Conservation (phyloP, 2,329 filamentous ascomycete species). For the Coniochaeta sp. region DNA sequence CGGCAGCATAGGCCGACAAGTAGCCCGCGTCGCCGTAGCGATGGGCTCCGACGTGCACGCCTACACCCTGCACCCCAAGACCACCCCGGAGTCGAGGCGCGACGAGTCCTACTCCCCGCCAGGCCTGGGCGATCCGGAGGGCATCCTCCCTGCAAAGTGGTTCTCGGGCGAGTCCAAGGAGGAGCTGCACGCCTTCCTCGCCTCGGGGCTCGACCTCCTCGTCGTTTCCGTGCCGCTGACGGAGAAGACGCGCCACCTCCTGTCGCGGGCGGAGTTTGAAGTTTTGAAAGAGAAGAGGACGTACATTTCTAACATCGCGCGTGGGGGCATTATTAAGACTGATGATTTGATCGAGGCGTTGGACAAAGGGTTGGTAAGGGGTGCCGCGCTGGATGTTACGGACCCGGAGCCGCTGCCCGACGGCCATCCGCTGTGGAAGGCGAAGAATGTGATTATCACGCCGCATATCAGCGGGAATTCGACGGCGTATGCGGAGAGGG, state of each 20-base stretch:
- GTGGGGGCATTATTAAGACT: slow-evolving; percentile 45
- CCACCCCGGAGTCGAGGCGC: slow-evolving; percentile 54
- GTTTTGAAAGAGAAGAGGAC: slow-evolving; percentile 40
- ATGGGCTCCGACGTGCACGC: slow-evolving; percentile 68
- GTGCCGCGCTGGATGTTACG: slow-evolving; percentile 71
- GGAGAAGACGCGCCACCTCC: slow-evolving; percentile 35
- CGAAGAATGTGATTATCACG: slow-evolving; percentile 60
- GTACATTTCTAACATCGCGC: slow-evolving; percentile 65
- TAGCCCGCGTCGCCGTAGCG: slow-evolving; percentile 50
- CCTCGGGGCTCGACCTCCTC: slow-evolving; percentile 43
- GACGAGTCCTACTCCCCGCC: slow-evolving; percentile 63
- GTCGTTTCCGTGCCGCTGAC: slow-evolving; percentile 46
- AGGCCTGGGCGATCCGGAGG: slow-evolving; percentile 51
- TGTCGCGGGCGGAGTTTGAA: slow-evolving; percentile 42
- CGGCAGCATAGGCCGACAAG: slow-evolving; percentile 46
- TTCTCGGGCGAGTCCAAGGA: slow-evolving; percentile 37
- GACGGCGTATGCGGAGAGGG: slow-evolving; percentile 29
- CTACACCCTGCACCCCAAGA: slow-evolving; percentile 65
- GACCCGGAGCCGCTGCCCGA: slow-evolving; percentile 70
- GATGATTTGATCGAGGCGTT: slow-evolving; percentile 57
- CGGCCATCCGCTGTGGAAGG: slow-evolving; percentile 61
- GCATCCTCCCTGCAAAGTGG: slow-evolving; percentile 42
- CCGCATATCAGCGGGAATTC: slow-evolving; percentile 42
- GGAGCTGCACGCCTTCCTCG: slow-evolving; percentile 43
- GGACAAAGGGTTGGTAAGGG: slow-evolving; percentile 35